Evolutionary conservation across 345 rosid species (phyloP), one percentile per base, ranked within the genome.

Genomic region (Theobroma cacao): DNA sequence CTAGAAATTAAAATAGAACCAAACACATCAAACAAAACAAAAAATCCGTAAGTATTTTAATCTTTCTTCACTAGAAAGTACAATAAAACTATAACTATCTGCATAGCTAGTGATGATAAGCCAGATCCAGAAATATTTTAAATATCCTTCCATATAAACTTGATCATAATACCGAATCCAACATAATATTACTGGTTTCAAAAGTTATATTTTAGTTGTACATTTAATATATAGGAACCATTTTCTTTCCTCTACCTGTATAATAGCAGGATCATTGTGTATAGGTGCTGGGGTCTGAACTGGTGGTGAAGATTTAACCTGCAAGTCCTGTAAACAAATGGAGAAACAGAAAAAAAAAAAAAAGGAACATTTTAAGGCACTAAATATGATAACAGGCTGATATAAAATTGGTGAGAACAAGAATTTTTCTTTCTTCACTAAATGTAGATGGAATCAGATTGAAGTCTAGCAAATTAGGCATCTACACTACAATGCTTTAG

Each of bases 271-370:
- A 77, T 86, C 89, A 77, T 73, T 52, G 38, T 48, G n/a, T 7
- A 82, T 66, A 36, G 77, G 85, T 34, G 80, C 79, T 33, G 76
- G 80, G 34, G 75, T 38, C 38, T 77, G 82, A 11, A 47, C 80
- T 65, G 84, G 76, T 2, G 84, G 88, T 6, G 86, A 75, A 43
- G 89, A 67, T 78, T 80, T 86, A 4, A 88, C 89, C 77, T 86
- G 86, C 79, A 88, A 78, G 79, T 86, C 88, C 91, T 86, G 78
- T 36, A 81, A 56, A 11, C 22, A 40, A 34, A 72, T 31, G 75
- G 10, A 72, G 31, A 72, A 72, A 26, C 52, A 52, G 47, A 48
- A 18, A 71, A 62, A 71, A 30, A 20, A 14, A 52, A 52, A 52
- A 52, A 52, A n/a, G n/a, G 28, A 50, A 48, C 1, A 72, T 8